These are phyloP conservation scores for Psilocybe mexicana DNA, from an alignment of 1,284 basidiomycete species.

Conservation along the genomic window DNA sequence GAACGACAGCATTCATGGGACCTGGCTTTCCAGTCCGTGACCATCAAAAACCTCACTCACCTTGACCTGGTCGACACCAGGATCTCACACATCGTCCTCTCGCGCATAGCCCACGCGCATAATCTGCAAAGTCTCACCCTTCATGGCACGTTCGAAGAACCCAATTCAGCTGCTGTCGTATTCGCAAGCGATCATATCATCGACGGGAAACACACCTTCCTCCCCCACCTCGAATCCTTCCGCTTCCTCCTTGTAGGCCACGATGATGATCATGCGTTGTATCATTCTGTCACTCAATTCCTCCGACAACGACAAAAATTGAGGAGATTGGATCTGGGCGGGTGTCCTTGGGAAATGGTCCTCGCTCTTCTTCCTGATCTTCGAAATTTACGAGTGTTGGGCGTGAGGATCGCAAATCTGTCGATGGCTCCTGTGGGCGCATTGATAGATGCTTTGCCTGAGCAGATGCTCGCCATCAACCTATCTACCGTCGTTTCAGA, in stretches of 20 bases:
- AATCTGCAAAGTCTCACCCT: slow-evolving; percentile 60
- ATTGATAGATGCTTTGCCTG: slow-evolving; percentile 47
- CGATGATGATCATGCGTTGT: slow-evolving; percentile 54
- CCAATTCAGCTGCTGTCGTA: slow-evolving; percentile 56
- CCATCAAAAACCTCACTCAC: slow-evolving; percentile 63
- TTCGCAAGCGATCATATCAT: slow-evolving; percentile 63
- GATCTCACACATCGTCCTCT: slow-evolving; percentile 60
- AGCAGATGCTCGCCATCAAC: slow-evolving; percentile 53
- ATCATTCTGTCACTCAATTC: slow-evolving; percentile 55
- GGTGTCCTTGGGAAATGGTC: slow-evolving; percentile 63
- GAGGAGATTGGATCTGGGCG: slow-evolving; percentile 57
- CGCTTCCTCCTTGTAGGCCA: slow-evolving; percentile 63
- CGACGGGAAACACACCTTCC: slow-evolving; percentile 55
- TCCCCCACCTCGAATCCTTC: slow-evolving; percentile 61
- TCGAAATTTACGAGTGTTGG: slow-evolving; percentile 49
- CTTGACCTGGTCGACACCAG: slow-evolving; percentile 67
- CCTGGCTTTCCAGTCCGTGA: slow-evolving; percentile 57
- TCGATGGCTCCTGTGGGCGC: slow-evolving; percentile 37
- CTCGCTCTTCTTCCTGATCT: slow-evolving; percentile 50
- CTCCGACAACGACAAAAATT: slow-evolving; percentile 47
- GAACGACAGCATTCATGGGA: slow-evolving; percentile 65
- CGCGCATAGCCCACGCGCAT: slow-evolving; percentile 60
- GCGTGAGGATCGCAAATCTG: slow-evolving; percentile 54
- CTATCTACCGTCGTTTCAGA: slow-evolving; percentile 51
- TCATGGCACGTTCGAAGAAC: slow-evolving; percentile 64